Base-by-base conservation (phyloP, 192 early-diverging fungal species). In the Umbelopsis isabellina region DNA sequence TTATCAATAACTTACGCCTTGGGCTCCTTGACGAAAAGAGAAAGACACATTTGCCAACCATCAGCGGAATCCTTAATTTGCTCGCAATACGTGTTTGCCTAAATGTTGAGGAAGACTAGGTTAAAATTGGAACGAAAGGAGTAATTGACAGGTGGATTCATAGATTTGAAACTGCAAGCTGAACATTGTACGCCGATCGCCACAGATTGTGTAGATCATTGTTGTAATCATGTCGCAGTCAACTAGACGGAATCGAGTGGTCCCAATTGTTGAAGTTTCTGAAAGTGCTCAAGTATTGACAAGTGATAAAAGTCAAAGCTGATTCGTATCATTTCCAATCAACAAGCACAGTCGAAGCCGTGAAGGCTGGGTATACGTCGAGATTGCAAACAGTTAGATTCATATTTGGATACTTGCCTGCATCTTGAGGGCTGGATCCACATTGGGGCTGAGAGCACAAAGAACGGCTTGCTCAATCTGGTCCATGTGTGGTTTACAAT, bases 21-120 rank as follows among this genome's bases (percentile, higher is more conserved):
- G n/a, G 93, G 91, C 50, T 81, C 80, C 68, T 86, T 83, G 64
- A 91, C 86, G 72, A 95, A 95, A 35, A 96, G 85, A 58, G 87
- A 81, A 45, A 96, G 73, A 75, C 94, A 94, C 45, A 93, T 79
- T 78, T 89, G 88, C 95, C 96, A 97, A 30, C 93, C 96, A 65
- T 94, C 89, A 16, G 82, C 72, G 65, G 90, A 89, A 53, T 75
- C 70, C 76, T 91, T 93, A 51, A 97, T 81, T 72, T 90, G 85
- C 70, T 93, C 90, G 76, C 91, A 95, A 76, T 91, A 97, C 58
- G 85, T 82, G 30, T 84, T 93, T 16, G 94, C 95, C 90, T 92
- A 84, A 53, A 68, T 30, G 46, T 58, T 46, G 30, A 49, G 20
- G 25, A 68, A 55, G 30, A 52, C 46, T 68, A 73, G 22, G 67